These are phyloP conservation scores for Anethum foeniculum DNA, from an alignment of 140 eudicot genomes.

Conservation along the genomic window DNA sequence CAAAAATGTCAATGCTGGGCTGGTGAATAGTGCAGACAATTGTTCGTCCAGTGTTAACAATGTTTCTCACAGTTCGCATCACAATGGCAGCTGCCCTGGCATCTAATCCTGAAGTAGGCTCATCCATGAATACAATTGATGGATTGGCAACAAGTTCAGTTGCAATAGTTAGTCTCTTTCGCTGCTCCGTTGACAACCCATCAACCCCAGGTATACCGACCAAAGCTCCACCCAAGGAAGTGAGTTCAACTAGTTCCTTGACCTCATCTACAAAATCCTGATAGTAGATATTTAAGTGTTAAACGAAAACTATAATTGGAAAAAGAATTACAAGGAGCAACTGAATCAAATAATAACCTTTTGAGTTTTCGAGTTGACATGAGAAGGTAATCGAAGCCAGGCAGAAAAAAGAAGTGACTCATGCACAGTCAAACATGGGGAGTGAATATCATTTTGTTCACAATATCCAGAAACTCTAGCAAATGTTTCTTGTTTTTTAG, in stretches of 20 bases:
- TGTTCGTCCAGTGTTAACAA: constrained; percentile 85
- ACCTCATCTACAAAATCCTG: constrained; percentile 82
- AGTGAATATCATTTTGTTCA: constrained; percentile 83
- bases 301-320: not conserved
- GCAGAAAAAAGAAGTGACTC: constrained; percentile 80
- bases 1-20: constrained; percentile 87
- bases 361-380: constrained; percentile 42
- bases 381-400: constrained; percentile 79
- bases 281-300: constrained; percentile 6
- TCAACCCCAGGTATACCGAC: constrained; percentile 82
- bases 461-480: constrained; percentile 88
- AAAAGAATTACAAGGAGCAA: not conserved
- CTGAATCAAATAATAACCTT: constrained; percentile 28
- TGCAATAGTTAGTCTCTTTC: constrained; percentile 85
- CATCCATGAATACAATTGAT: constrained; percentile 90
- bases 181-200: constrained; percentile 82
- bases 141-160: constrained; percentile 92
- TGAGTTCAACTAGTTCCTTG: constrained; percentile 80
- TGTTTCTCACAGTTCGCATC: constrained; percentile 89
- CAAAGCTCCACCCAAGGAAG: constrained; percentile 51
- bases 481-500: constrained; percentile 78
- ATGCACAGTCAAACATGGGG: constrained; percentile 72
- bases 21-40: constrained; percentile 95
- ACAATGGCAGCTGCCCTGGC: constrained; percentile 96
- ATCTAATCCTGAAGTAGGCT: constrained; percentile 92